Percentiles rank a stretch among this genome's conserved stretches.
Conservation (phyloP, 345 rosid species). For the Microthlaspi erraticum region DNA sequence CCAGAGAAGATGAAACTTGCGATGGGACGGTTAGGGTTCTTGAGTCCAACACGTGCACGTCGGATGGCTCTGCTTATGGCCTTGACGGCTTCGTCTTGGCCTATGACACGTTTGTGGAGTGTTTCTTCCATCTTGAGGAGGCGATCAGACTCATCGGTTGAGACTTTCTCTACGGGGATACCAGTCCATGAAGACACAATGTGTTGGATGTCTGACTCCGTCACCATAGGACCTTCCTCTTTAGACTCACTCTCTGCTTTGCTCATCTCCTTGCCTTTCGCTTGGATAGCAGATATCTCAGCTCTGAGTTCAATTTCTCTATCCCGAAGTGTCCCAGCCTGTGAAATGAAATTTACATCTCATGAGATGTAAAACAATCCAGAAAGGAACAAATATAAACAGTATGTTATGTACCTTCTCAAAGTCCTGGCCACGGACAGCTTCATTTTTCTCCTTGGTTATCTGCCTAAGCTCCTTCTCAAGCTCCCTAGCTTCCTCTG, state of each 20-base stretch:
- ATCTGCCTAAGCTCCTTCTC: constrained; percentile 96
- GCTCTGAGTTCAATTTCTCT: constrained; percentile 96
- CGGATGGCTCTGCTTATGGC: constrained; percentile 71
- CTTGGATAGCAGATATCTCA: constrained; percentile 79
- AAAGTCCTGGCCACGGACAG: constrained; percentile 93
- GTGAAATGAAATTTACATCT: constrained; percentile 46
- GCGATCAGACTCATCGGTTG: constrained; percentile 87
- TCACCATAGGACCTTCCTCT: constrained; percentile 81
- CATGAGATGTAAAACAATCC: neutral
- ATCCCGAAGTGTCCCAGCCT: constrained; percentile 96
- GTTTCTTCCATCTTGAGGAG: constrained; percentile 96
- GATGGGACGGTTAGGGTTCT: constrained; percentile 66
- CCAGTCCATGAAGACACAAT: constrained; percentile 96
- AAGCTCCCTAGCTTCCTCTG: constrained; percentile 96
- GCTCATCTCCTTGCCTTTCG: constrained; percentile 94
- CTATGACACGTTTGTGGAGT: constrained; percentile 85
- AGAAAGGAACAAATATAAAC: constrained; percentile 8
- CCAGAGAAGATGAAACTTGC: constrained; percentile 71
- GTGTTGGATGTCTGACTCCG: constrained; percentile 89
- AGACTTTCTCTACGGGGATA: constrained; percentile 95
- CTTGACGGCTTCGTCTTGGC: constrained; percentile 95
- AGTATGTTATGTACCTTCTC: constrained; percentile 67
- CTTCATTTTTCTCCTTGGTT: constrained; percentile 94
- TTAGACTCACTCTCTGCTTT: constrained; percentile 93
- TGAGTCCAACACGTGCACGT: constrained; percentile 67